Percentiles rank a stretch among this genome's conserved stretches.
Conservation (phyloP, 1,139 yeast genomes). For the Saccharomyces hybrid region DNA sequence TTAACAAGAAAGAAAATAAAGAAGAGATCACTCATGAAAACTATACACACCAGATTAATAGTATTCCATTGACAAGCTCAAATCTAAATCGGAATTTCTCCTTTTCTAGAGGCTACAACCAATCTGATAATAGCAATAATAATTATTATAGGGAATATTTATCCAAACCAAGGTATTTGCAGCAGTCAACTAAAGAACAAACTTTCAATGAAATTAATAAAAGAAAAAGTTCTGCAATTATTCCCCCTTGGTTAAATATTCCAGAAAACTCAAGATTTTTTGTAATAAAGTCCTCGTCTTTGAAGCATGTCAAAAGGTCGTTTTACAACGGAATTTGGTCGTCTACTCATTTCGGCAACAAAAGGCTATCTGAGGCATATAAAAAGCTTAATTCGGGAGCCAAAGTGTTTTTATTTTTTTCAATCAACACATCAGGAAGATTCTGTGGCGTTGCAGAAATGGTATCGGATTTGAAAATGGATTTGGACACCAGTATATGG, state of each 20-base stretch:
- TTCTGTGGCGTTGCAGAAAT: constrained; percentile 60
- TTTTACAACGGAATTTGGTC: constrained; percentile 48
- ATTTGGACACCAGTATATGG: constrained; percentile 42
- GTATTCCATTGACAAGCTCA: not conserved
- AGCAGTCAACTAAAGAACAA: not conserved
- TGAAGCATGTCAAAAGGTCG: constrained; percentile 44
- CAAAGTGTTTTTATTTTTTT: constrained; percentile 43
- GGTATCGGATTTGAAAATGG: constrained; percentile 36
- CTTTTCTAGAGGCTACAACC: not conserved
- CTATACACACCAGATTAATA: not conserved
- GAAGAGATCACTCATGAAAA: not conserved
- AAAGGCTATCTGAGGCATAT: constrained; percentile 40
- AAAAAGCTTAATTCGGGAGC: constrained; percentile 18
- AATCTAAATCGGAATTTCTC: not conserved
- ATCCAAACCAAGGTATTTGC: not conserved
- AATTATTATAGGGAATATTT: constrained; percentile 1
- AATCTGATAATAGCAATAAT: not conserved
- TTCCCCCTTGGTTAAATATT: constrained; percentile 22
- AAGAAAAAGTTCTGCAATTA: constrained; percentile 13
- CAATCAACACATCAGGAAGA: constrained; percentile 52
- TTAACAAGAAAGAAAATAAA: not conserved
- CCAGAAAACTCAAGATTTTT: constrained; percentile 39
- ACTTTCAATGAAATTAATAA: not conserved
- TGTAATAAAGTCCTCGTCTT: constrained; percentile 48
- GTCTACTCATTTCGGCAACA: constrained; percentile 51